Percentiles rank a stretch among this genome's conserved stretches.
Evolutionary conservation across 2,329 filamentous ascomycete species (phyloP).

Genomic region (Diaporthe ampelina): DNA sequence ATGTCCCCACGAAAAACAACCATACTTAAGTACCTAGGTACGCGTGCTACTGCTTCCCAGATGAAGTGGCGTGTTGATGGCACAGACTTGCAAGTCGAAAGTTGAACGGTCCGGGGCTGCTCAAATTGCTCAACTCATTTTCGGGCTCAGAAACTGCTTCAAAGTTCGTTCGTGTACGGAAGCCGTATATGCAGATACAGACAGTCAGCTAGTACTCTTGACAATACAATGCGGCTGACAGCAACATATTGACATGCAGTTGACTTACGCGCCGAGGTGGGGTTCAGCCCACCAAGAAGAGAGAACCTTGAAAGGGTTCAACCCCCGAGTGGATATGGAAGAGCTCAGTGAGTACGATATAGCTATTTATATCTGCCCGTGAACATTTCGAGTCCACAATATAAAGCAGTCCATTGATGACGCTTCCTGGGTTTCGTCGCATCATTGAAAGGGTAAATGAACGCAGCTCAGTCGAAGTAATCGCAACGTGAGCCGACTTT

Average conservation of each 20-base stretch:
- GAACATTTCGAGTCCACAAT: not conserved
- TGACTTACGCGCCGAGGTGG: not conserved
- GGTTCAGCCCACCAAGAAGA: not conserved
- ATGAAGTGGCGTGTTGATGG: not conserved
- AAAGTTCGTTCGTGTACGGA: not conserved
- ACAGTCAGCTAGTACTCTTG: not conserved
- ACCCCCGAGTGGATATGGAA: not conserved
- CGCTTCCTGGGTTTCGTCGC: not conserved
- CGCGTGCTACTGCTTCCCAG: not conserved
- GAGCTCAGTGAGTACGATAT: not conserved
- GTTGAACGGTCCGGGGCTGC: not conserved
- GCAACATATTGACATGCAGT: not conserved
- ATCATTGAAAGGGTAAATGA: not conserved
- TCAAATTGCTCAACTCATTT: not conserved
- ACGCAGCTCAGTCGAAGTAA: not conserved
- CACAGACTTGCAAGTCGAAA: not conserved
- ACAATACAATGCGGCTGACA: not conserved
- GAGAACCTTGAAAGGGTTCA: not conserved
- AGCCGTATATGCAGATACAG: not conserved
- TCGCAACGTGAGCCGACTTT: not conserved
- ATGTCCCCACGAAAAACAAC: not conserved
- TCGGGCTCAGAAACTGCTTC: not conserved
- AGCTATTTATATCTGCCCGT: slow-evolving; percentile 10
- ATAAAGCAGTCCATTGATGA: not conserved
- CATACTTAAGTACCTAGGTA: no score